Conservation (phyloP, 192 early-diverging fungal genomes). For the Spizellomyces sp. region DNA sequence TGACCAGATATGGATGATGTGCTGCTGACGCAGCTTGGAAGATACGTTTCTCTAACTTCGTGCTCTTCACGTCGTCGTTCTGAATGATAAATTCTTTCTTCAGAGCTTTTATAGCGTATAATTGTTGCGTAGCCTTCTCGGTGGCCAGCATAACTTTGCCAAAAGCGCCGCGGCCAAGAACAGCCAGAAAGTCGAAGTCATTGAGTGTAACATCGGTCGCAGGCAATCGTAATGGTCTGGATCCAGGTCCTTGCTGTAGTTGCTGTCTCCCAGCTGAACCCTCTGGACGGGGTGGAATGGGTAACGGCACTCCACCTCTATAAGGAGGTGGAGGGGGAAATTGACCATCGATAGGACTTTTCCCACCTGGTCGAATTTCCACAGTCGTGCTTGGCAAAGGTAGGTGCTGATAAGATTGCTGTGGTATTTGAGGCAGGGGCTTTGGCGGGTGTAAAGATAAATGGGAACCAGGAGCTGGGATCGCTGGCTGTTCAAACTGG, state of each 20-base stretch:
- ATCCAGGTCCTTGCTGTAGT: neutral
- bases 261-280: neutral
- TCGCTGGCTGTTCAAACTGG: no score
- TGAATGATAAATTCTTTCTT: slow-evolving; percentile 97
- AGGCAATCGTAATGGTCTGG: slow-evolving; percentile 17
- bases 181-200: slow-evolving; percentile 70
- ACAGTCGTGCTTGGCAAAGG: neutral
- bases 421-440: slow-evolving; percentile 16
- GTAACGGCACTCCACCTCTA: slow-evolving; percentile 14
- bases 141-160: slow-evolving; percentile 98
- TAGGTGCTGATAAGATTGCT: no score
- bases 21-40: slow-evolving; percentile 86
- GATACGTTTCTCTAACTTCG: slow-evolving; percentile 80
- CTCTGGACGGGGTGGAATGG: slow-evolving; percentile 21
- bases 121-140: slow-evolving; percentile 73
- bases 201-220: slow-evolving; percentile 43
- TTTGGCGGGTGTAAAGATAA: neutral
- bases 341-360: neutral
- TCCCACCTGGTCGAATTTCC: neutral
- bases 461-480: no score
- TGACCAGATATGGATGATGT: slow-evolving; percentile 92
- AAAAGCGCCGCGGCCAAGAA: slow-evolving; percentile 96
- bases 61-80: slow-evolving; percentile 88
- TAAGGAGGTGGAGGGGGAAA: slow-evolving; percentile 6
- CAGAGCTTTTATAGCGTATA: slow-evolving; percentile 96